Evolutionary conservation across 179 eudicot species (phyloP).

Genomic region (Pouteria campechiana): DNA sequence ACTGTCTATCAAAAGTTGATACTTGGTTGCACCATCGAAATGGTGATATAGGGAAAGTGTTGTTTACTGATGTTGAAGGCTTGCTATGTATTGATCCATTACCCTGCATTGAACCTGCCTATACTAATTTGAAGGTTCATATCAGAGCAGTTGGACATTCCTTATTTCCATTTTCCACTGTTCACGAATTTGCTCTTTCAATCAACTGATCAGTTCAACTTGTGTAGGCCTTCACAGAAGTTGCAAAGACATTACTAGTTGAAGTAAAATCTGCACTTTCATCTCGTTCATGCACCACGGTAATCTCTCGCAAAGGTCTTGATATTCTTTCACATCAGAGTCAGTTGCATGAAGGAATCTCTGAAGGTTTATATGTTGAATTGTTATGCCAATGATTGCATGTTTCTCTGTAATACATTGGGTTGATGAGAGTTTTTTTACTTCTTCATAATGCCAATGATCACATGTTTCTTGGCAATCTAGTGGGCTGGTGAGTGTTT

Average conservation of each 20-base stretch:
- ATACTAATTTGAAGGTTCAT: slow-evolving; percentile 56
- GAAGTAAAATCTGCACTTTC: slow-evolving; percentile 48
- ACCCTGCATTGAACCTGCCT: slow-evolving; percentile 69
- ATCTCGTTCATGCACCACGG: slow-evolving; percentile 16
- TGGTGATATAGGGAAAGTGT: slow-evolving; percentile 37
- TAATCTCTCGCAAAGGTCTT: too few relatives aligned
- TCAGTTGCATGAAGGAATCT: too few relatives aligned
- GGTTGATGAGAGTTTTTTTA: neutral
- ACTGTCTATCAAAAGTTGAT: slow-evolving; percentile 39
- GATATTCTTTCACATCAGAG: too few relatives aligned
- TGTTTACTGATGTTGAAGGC: slow-evolving; percentile 31
- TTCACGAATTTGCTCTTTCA: neutral
- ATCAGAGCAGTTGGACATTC: neutral
- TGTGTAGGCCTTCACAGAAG: slow-evolving; percentile 46
- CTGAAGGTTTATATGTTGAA: too few relatives aligned
- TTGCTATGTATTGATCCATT: slow-evolving; percentile 34
- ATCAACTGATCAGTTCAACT: slow-evolving; percentile 3
- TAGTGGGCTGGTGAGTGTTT: too few relatives aligned
- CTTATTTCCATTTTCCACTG: neutral
- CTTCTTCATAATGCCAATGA: too few relatives aligned
- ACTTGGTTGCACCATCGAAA: slow-evolving; percentile 28
- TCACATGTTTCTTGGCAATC: too few relatives aligned
- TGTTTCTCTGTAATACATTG: too few relatives aligned
- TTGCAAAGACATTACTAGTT: slow-evolving; percentile 40
- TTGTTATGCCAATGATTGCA: too few relatives aligned